Base-by-base conservation (phyloP, 2,329 filamentous ascomycete genomes). In the Orbilia ellipsospora region DNA sequence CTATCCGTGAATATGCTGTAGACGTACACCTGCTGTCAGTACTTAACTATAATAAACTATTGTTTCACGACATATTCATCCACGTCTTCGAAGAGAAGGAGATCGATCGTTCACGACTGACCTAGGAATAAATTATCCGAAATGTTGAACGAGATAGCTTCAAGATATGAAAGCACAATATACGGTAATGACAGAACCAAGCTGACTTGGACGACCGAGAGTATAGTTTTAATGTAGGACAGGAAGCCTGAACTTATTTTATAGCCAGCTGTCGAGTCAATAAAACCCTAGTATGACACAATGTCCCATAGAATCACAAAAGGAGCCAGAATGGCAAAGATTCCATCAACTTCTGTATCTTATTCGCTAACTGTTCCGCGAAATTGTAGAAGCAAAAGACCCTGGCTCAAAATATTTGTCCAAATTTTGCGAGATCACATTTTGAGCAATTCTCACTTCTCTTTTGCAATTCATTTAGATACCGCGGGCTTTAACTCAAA, bases 171-270 rank as follows among this genome's bases (percentile, higher is more conserved):
- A 23, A 10, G 12, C 18, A 23, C n/a, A 13, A 23, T 52, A 52
- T 52, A 18, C 36, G 40, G 18, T 45, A 40, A 56, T 7, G 42
- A 51, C 26, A 36, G n/a, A 7, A 26, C 31, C 62, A 50, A 63
- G 36, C 57, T 67, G 56, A 62, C 23, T 62, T 52, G 28, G 10
- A 7, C 31, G 8, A 6, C 31, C 31, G 31, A 1, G n/a, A 15
- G n/a, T 20, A 20, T 16, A 4, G 20, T 42, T 15, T 18, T 44
- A 44, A 61, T 66, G 68, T 66, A 73, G 68, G 68, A 66, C 62
- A 73, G 68, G 57, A 45, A 60, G 8, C 7, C 20, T 44, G 18
- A 18, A 36, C 13, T 42, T 61, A 42, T 28, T 68, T 60, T 56
- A 56, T 36, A 36, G 31, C 31, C 10, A 10, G 31, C 2, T 7